Base-by-base conservation (phyloP, 208 protist species). In the Leishmania major region DNA sequence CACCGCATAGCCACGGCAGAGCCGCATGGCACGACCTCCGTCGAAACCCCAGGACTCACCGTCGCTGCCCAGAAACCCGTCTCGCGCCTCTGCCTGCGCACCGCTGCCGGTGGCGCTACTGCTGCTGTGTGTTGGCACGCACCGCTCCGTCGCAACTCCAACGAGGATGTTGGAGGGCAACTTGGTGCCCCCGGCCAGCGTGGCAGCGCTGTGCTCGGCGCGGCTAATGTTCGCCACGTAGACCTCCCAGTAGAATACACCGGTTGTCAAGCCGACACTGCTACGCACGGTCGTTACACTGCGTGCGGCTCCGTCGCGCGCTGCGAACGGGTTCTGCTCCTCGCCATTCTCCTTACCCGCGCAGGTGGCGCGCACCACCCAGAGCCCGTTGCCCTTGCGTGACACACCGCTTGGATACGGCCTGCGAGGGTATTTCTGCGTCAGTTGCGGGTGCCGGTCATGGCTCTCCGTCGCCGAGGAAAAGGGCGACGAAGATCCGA, bases 211-310 rank as follows among this genome's bases (percentile, higher is more conserved):
- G 35, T 79, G 78, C 59, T 86, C 72, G 47, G 82, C 80, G 64
- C 81, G 80, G 57, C 87, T 85, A 70, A 90, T 90, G 72, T 83
- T 88, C 6, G 89, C 89, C 43, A 98, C 83, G 59, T 87, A 88
- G 22, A 97, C 89, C 80, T 98, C 96, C 90, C 95, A 98, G 83
- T 98, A 98, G 72, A 96, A 94, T 7, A 90, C 81, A 19, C 96
- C 96, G 31, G 64, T 82, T 6, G 84, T 90, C 84, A 97, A 93
- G 69, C 96, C 95, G 49, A 96, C 84, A 71, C 67, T 93, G 75
- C 89, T 94, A 66, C 90, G 89, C 51, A 89, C 89, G 0, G 91
- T 95, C 4, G 85, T 78, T 47, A 74, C 84, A 40, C 81, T 78
- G 25, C 88, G 78, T 47, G 89, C 83, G 62, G 85, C 89, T 17